Conservation (phyloP, 2,329 filamentous ascomycete genomes). For the Aspergillus puulaauensis region DNA sequence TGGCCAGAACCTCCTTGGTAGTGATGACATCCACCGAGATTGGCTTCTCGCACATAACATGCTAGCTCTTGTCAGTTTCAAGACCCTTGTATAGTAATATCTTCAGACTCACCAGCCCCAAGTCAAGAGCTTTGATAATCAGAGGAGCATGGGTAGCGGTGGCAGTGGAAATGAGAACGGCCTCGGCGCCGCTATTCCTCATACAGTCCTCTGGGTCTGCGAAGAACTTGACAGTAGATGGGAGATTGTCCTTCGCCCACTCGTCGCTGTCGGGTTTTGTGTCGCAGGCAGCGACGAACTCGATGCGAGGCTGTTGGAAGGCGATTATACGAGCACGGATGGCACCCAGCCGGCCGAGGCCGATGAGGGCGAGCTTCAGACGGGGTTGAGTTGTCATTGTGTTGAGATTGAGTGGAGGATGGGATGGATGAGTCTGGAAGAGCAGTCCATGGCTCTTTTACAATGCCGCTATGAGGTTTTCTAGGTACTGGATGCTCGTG, state of each 20-base stretch:
- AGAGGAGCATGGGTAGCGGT: conserved; percentile 11
- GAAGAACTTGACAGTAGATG: background rate
- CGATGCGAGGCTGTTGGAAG: conserved; percentile 36
- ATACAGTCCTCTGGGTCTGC: conserved; percentile 5
- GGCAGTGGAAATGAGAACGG: conserved; percentile 8
- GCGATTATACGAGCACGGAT: conserved; percentile 35
- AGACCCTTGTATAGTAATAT: no score
- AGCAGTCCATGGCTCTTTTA: no score
- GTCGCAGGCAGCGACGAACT: conserved; percentile 35
- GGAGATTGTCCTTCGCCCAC: conserved; percentile 31
- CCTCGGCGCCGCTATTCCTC: conserved; percentile 7
- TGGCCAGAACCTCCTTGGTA: conserved; percentile 7
- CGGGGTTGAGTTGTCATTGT: background rate
- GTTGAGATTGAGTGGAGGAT: no score
- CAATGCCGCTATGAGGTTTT: no score
- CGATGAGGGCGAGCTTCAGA: conserved; percentile 10
- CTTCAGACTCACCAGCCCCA: background rate
- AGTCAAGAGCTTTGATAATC: conserved; percentile 1
- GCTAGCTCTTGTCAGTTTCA: background rate
- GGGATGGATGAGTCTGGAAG: no score
- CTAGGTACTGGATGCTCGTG: no score
- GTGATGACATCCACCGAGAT: conserved; percentile 9
- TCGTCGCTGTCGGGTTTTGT: conserved; percentile 32
- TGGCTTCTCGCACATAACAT: conserved; percentile 14
- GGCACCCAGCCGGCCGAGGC: conserved; percentile 10